These are phyloP conservation scores for Talaromyces sp. DNA, from an alignment of 2,329 filamentous ascomycete genomes.

Conservation along the genomic window DNA sequence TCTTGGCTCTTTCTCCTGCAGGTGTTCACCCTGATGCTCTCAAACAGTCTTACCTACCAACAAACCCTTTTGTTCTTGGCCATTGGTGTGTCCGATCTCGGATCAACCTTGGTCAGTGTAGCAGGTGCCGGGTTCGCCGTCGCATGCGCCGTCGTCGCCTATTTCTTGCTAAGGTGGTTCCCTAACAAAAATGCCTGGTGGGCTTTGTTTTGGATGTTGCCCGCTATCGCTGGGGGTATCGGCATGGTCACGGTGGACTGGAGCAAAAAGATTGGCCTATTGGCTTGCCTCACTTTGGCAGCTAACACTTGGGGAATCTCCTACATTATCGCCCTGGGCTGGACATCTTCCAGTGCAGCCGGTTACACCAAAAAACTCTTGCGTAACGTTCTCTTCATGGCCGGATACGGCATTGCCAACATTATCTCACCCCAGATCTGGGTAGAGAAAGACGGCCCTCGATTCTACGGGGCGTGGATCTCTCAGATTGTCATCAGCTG, in stretches of 20 bases:
- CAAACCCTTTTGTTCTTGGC: conserved; percentile 33
- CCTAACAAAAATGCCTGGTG: conserved; percentile 16
- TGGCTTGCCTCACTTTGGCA: conserved; percentile 27
- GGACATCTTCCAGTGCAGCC: conserved; percentile 2
- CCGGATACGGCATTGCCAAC: conserved; percentile 3
- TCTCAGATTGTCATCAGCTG: conserved; percentile 13
- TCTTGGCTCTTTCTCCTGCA: conserved; percentile 27
- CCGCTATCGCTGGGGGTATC: conserved; percentile 4
- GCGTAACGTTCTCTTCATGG: conserved; percentile 8
- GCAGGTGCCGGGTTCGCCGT: conserved; percentile 34
- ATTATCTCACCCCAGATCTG: conserved; percentile 8
- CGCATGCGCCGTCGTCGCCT: conserved; percentile 26
- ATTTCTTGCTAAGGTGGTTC: conserved; percentile 23
- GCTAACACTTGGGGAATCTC: conserved; percentile 12
- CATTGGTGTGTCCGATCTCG: conserved; percentile 32
- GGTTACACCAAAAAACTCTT: conserved; percentile 7
- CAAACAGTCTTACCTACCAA: conserved; percentile 39
- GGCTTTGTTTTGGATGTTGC: conserved; percentile 1
- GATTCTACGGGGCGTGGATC: conserved; percentile 6
- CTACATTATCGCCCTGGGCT: conserved; percentile 5
- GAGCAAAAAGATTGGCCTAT: conserved; percentile 23
- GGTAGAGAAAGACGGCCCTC: conserved; percentile 1
- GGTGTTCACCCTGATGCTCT: conserved; percentile 18
- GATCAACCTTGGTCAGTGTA: conserved; percentile 35
- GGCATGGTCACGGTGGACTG: conserved; percentile 15